phyloP scores from a whole-genome alignment of 106 monocot species.

The Vanilla planifolia region DNA sequence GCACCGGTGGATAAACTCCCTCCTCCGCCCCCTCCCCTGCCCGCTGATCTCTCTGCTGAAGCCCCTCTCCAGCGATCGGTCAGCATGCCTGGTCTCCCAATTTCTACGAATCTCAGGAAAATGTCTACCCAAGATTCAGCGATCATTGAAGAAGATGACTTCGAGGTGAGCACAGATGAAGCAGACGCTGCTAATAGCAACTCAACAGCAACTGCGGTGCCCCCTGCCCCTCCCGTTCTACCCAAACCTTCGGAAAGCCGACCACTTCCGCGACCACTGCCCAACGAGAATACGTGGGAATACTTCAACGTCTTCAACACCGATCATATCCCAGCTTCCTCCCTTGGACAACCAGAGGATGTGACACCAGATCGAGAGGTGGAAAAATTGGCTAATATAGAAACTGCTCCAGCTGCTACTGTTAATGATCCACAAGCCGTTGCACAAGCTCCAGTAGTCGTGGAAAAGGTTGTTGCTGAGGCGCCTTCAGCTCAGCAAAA shows the following conservation, averaged over 20 bases:
- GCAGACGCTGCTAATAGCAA: slow-evolving; percentile 9
- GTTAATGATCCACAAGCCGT: not conserved
- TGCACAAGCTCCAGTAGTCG: slow-evolving; percentile 4
- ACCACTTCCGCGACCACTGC: slow-evolving; percentile 18
- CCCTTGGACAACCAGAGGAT: slow-evolving; percentile 30
- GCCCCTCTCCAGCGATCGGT: slow-evolving; percentile 50
- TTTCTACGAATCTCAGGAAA: slow-evolving; percentile 4
- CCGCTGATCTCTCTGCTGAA: slow-evolving; percentile 32
- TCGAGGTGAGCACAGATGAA: slow-evolving; percentile 19
- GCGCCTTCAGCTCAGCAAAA: slow-evolving; percentile 6
- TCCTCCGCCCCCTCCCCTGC: slow-evolving; percentile 69
- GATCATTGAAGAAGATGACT: slow-evolving; percentile 59
- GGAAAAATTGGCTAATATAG: slow-evolving; percentile 8
- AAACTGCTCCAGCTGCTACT: slow-evolving; percentile 2
- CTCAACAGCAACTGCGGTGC: slow-evolving; percentile 9
- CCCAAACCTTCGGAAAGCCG: slow-evolving; percentile 3
- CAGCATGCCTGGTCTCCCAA: slow-evolving; percentile 69
- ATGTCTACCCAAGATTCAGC: slow-evolving; percentile 16
- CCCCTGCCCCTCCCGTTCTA: slow-evolving; percentile 4
- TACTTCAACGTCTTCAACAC: slow-evolving; percentile 51
- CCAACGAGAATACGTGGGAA: slow-evolving; percentile 1
- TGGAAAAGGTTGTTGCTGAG: slow-evolving; percentile 19
- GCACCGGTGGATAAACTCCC: slow-evolving; percentile 26
- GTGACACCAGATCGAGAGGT: not conserved
- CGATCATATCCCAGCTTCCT: slow-evolving; percentile 30